Evolutionary conservation across 257 asterid species (phyloP).

Genomic region (Solanum pinnatisectum): DNA sequence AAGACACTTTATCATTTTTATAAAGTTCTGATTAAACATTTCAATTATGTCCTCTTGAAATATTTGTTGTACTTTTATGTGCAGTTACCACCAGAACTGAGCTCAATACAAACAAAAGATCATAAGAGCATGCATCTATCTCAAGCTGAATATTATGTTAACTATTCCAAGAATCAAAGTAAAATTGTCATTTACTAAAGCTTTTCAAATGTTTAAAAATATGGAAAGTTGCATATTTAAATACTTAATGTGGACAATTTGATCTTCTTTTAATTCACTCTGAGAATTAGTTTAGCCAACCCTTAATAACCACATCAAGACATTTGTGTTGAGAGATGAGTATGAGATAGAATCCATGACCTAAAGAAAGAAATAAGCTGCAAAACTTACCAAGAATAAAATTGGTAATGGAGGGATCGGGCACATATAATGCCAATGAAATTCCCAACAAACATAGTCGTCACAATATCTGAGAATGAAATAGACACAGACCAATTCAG

Average conservation of each 20-base stretch:
- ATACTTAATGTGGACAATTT: not conserved
- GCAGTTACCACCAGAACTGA: not conserved
- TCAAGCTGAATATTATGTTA: not conserved
- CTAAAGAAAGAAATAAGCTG: not conserved
- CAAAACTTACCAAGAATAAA: conserved; percentile 71
- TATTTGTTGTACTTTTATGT: not conserved
- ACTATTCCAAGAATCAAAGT: not conserved
- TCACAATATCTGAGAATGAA: conserved; percentile 50
- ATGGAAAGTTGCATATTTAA: not conserved
- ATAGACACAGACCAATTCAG: not conserved
- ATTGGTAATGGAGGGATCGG: conserved; percentile 90
- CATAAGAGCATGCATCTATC: not conserved
- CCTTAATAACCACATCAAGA: not conserved
- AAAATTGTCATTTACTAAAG: not conserved
- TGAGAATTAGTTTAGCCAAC: not conserved
- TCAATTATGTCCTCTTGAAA: not conserved
- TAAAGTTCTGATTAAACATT: not conserved
- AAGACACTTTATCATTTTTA: not conserved
- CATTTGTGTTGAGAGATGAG: not conserved
- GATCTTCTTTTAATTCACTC: not conserved
- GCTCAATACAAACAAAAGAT: not conserved
- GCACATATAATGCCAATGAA: conserved; percentile 87
- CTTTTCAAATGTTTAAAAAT: not conserved
- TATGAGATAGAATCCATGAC: not conserved
- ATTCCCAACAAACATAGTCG: conserved; percentile 80